phyloP scores from a whole-genome alignment of 192 early-diverging fungal species.

The Chytriomyces sp. region DNA sequence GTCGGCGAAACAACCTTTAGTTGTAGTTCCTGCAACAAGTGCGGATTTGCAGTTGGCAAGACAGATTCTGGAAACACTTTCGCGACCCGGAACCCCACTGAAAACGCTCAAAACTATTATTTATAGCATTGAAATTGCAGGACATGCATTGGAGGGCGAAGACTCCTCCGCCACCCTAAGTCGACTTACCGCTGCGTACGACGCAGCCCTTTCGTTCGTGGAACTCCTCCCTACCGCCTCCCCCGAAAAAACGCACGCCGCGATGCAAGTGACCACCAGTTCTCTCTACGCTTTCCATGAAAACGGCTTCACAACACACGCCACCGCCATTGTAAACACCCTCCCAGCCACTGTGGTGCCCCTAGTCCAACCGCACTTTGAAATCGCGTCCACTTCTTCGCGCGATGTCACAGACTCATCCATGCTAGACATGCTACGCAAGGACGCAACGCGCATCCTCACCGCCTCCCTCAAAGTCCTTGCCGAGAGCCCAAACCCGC shows the following conservation, averaged over 20 bases:
- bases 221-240: background rate
- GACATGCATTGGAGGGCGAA: background rate
- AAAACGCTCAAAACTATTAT: background rate
- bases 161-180: background rate
- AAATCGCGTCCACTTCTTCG: background rate
- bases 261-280: background rate
- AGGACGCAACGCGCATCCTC: background rate
- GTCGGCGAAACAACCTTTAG: background rate
- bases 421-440: slow-evolving; percentile 1
- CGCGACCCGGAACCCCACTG: background rate
- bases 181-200: background rate
- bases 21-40: background rate
- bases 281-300: background rate
- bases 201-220: background rate
- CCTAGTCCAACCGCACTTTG: background rate
- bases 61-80: background rate
- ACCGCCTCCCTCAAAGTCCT: background rate
- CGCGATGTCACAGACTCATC: background rate
- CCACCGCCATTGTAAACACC: background rate
- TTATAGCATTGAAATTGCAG: too few relatives aligned
- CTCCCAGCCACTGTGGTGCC: background rate
- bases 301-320: background rate
- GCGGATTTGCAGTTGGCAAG: background rate
- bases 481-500: background rate
- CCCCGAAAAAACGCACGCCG: background rate